Base-by-base conservation (phyloP, 805 yeast genomes). In the Vanderwaltozyma yarrowii region DNA sequence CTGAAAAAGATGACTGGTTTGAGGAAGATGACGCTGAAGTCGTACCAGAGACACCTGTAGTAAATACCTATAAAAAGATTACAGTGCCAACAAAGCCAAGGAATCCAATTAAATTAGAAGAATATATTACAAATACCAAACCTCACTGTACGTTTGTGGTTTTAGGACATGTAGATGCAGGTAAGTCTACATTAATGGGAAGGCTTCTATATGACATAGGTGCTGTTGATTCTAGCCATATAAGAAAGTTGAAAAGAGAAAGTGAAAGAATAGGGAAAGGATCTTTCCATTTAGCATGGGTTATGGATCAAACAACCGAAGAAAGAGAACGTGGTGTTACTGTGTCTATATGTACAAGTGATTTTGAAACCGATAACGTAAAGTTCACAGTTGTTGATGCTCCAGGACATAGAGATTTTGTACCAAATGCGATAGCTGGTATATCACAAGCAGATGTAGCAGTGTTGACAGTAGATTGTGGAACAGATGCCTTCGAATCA, bases 131-230 rank as follows among this genome's bases (percentile, higher is more conserved):
- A 52, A 89, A 89, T 41, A 84, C 86, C 45, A 89, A 88, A 62
- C 97, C 92, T 57, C 98, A 92, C 65, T 73, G 92, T 61, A 87
- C 96, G 30, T 82, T 92, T 55, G 88, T 94, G 48, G 94, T 92
- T 65, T 82, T 92, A 87, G 99, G 99, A 47, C 99, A 92, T 63
- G 98, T 92, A 46, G 98, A 92, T 70, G 97, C 98, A 14, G 98
- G 99, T 54, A 92, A 92, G 66, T 86, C 96, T 32, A 92, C 99
- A 39, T 82, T 92, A 83, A 96, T 97, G 64, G 99, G 99, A 60
- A 88, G 94, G 65, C 67, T 92, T 51, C 71, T 92, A 43, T 89
- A 71, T 57, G 74, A 92, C 56, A 86, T 96, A 14, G 96, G 96
- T 43, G 85, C 96, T 32, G 98, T 92, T 38, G 96, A 89, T 64